Conservation (phyloP, 768 basidiomycete species). For the Boletus speciosus region DNA sequence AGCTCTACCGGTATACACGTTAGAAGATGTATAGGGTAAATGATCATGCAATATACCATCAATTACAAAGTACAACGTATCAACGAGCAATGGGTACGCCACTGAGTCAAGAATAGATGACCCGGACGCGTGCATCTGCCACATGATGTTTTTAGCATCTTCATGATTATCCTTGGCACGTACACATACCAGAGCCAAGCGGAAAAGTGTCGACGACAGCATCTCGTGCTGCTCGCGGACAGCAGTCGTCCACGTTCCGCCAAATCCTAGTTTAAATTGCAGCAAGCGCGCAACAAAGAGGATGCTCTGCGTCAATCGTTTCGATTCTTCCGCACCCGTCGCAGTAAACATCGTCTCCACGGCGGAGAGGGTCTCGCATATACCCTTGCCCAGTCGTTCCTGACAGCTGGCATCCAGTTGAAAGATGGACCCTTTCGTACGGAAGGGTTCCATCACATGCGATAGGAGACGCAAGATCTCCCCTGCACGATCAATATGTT, state of each 20-base stretch:
- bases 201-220: conserved; percentile 44
- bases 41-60: conserved; percentile 50
- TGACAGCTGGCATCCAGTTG: conserved; percentile 46
- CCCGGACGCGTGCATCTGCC: conserved; percentile 56
- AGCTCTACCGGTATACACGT: conserved; percentile 46
- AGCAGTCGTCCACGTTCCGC: conserved; percentile 50
- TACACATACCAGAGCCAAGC: conserved; percentile 48
- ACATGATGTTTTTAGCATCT: neutral
- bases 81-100: conserved; percentile 62
- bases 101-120: conserved; percentile 47
- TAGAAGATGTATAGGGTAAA: neutral
- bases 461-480: conserved; percentile 69
- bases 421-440: conserved; percentile 46
- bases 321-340: conserved; percentile 19
- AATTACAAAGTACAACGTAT: conserved; percentile 69
- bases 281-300: conserved; percentile 63
- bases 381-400: conserved; percentile 50
- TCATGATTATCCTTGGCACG: neutral
- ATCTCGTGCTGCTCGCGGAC: conserved; percentile 44
- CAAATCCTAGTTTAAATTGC: conserved; percentile 72
- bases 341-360: conserved; percentile 37
- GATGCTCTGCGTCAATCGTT: conserved; percentile 38
- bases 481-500: conserved; percentile 52
- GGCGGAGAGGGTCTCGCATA: conserved; percentile 45
- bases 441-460: conserved; percentile 64